A percentile compares a stretch with the other conserved stretches of the same genome.
Conservation (phyloP, 345 rosid genomes). For the Salix suchowensis region DNA sequence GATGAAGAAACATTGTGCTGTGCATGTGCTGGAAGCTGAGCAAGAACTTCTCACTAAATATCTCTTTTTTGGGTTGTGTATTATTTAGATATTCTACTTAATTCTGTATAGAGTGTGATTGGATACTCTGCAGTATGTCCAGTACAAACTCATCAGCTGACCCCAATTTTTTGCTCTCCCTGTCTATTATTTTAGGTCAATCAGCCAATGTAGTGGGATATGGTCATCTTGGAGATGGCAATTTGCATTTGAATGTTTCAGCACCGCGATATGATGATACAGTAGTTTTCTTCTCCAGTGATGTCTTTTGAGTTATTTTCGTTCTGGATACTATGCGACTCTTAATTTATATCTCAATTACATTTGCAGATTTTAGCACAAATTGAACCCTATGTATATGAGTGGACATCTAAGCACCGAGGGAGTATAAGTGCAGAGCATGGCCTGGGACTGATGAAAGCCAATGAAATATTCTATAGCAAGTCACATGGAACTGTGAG, state of each 20-base stretch:
- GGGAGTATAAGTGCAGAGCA: slow-evolving; percentile 99
- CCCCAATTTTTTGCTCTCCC: background rate
- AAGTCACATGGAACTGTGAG: slow-evolving; percentile 73
- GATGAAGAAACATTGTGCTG: no score
- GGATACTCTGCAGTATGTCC: background rate
- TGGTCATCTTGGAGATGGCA: slow-evolving; percentile 96
- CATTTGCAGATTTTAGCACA: slow-evolving; percentile 58
- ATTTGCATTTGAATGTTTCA: slow-evolving; percentile 87
- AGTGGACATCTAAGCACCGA: slow-evolving; percentile 84
- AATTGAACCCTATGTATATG: slow-evolving; percentile 84
- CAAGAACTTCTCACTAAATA: background rate
- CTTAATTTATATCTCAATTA: background rate
- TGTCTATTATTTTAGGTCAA: slow-evolving; percentile 44
- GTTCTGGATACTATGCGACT: background rate
- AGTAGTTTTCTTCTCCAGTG: slow-evolving; percentile 32
- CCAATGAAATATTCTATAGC: slow-evolving; percentile 74
- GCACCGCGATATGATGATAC: slow-evolving; percentile 55
- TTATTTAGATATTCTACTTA: background rate
- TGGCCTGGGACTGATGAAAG: slow-evolving; percentile 94
- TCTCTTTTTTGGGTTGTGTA: background rate
- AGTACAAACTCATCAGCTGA: background rate
- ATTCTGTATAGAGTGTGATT: background rate
- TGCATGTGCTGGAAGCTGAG: background rate
- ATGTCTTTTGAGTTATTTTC: background rate
- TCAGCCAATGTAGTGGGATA: slow-evolving; percentile 71